Evolutionary conservation across 1,284 basidiomycete genomes (phyloP).

Genomic region (Neonothopanus nambi): DNA sequence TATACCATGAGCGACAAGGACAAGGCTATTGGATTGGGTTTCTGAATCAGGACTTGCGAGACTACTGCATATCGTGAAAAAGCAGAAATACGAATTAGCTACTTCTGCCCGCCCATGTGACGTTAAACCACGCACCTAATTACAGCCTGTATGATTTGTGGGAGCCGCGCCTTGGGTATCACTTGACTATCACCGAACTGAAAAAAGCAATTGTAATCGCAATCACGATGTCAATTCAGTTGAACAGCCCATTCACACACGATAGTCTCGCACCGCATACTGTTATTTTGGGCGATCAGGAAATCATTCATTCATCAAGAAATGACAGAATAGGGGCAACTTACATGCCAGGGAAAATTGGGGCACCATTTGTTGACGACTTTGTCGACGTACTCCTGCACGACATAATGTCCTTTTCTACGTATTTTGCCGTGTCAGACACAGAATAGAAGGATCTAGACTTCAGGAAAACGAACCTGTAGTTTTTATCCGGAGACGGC

Average conservation of each 20-base stretch:
- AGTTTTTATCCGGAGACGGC: conserved; percentile 76
- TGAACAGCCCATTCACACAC: conserved; percentile 22
- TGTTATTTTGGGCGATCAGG: background rate
- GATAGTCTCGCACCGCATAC: conserved; percentile 8
- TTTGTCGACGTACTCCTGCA: conserved; percentile 77
- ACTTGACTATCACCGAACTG: conserved; percentile 81
- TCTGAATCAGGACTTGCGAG: conserved; percentile 81
- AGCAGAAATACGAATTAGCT: background rate
- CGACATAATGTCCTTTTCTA: conserved; percentile 80
- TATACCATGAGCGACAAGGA: conserved; percentile 73
- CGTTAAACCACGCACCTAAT: conserved; percentile 54
- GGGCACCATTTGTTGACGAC: conserved; percentile 60
- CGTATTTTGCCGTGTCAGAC: background rate
- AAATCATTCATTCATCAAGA: background rate
- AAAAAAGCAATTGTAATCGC: conserved; percentile 14
- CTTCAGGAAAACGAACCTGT: conserved; percentile 53
- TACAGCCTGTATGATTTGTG: conserved; percentile 73
- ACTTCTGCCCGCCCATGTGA: background rate
- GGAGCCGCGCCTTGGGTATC: conserved; percentile 64
- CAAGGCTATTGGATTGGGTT: conserved; percentile 67
- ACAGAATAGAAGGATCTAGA: background rate
- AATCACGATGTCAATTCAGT: background rate
- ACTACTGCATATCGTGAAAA: conserved; percentile 46
- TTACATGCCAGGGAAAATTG: conserved; percentile 70
- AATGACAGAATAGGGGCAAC: conserved; percentile 24